Evolutionary conservation across 306 rosid genomes (phyloP), one percentile per base, ranked within the genome.

Genomic region (Begonia peltatifolia): DNA sequence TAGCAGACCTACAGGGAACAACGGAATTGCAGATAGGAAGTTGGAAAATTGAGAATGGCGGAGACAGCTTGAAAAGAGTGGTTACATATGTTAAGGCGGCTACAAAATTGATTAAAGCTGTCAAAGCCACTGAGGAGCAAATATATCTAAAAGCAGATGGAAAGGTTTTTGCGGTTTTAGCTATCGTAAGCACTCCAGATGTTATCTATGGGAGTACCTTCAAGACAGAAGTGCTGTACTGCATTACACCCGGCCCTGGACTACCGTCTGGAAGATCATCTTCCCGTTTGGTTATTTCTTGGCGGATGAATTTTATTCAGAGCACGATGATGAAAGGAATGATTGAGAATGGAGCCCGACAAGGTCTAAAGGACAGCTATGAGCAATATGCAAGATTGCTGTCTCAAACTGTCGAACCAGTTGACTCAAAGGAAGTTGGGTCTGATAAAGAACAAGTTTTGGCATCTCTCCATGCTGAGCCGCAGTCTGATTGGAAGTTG

Each of bases 131-230:
- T 6, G 97, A 90, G 75, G 95, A 82, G 64, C 95, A 90, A 74
- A 80, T 71, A 20, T 85, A 85, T 52, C 6, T 82, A 47, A 85
- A 63, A 75, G 87, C 67, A 41, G 60, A 63, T 42, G 79, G 75
- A 58, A 73, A 65, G 53, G 94, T 82, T 59, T 83, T 66, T 76
- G 74, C 66, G 52, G 72, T 85, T 43, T 71, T 67, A 20, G 70
- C 68, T 22, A 72, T 54, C 52, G 87, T 83, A 41, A 68, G 71
- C 60, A 83, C 95, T 6, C 94, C 97, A 0, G 95, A 90, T 44
- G 97, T 78, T n/a, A 95, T 90, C 25, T 80, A 66, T 61, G 97
- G 97, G 14, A 80, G 63, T 65, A 25, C 83, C 23, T 90, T 90
- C 69, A 71, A 53, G 62, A 63, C 74, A 18, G 87, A 85, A 68